Conservation (phyloP, 768 basidiomycete genomes). For the Panaeolus papilionaceus region DNA sequence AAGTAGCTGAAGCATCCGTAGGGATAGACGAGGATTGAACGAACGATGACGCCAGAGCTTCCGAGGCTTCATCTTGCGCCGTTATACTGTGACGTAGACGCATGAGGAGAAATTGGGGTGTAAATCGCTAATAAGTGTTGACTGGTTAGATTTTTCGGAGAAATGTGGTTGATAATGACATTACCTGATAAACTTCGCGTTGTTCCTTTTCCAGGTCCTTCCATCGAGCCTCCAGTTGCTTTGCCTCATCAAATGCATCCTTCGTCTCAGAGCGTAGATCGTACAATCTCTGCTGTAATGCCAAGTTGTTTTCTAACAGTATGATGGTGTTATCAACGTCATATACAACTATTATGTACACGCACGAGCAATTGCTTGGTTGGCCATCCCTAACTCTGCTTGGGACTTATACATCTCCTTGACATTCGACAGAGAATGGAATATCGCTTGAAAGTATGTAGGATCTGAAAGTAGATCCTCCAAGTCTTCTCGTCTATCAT, state of each 20-base stretch:
- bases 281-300: slow-evolving; percentile 78
- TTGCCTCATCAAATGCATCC: slow-evolving; percentile 88
- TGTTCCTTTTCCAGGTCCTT: slow-evolving; percentile 89
- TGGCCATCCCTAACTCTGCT: slow-evolving; percentile 80
- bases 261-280: slow-evolving; percentile 82
- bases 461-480: slow-evolving; percentile 87
- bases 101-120: slow-evolving; percentile 87
- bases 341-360: slow-evolving; percentile 20
- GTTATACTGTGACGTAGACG: slow-evolving; percentile 88
- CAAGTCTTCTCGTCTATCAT: slow-evolving; percentile 82
- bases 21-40: slow-evolving; percentile 61
- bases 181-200: slow-evolving; percentile 85
- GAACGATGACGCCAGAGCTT: slow-evolving; percentile 83
- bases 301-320: slow-evolving; percentile 70
- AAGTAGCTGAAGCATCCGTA: slow-evolving; percentile 37
- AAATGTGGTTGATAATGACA: slow-evolving; percentile 18
- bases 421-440: slow-evolving; percentile 80
- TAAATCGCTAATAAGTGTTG: slow-evolving; percentile 64
- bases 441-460: slow-evolving; percentile 84
- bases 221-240: slow-evolving; percentile 82
- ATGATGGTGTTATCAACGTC: slow-evolving; percentile 16
- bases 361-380: slow-evolving; percentile 88
- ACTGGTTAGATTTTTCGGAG: slow-evolving; percentile 3
- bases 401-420: slow-evolving; percentile 79
- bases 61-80: slow-evolving; percentile 89